Base-by-base conservation (phyloP, 139 green algal species). In the Dunaliella sp. region DNA sequence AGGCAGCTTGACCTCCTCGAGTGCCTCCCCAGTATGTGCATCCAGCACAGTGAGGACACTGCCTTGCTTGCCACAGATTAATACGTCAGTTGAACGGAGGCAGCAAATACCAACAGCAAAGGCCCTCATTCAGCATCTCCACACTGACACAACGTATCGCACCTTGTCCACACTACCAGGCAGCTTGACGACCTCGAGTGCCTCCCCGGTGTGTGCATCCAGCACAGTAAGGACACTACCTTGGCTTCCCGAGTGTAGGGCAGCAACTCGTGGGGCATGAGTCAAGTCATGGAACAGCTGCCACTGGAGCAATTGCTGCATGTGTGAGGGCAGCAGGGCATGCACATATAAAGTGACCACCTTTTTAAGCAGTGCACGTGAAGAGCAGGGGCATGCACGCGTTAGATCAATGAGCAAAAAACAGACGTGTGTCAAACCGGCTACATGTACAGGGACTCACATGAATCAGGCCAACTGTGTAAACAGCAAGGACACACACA, bases 241-340 rank as follows among this genome's bases (percentile, higher is more conserved):
- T n/a, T 38, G 77, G 1, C 26, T 74, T 24, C 57, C 37, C 1
- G 81, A 48, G 28, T 35, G 73, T 31, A 96, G 81, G 74, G 91
- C 73, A 0, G 88, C 88, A 73, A 96, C 84, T 86, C 93, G 83
- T 1, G 91, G 88, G 0, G 92, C 91, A 75, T 94, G 87, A 1
- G 88, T 83, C 31, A 93, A 75, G 74, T 96, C 93, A 85, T 96
- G 93, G n/a, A 90, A 94, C n/a, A 85, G 82, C 28, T 85, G 88
- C 93, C 94, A 95, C 12, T 78, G 57, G 28, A 90, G 84, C 83
- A 95, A 37, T 26, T 85, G 86, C 76, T 81, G 30, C 1, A 86
- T 80, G 36, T 26, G 31, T 0, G 30, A 0, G 36, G 58, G 34
- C 12, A 38, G n/a, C 1, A n/a, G n/a, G n/a, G n/a, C n/a, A n/a